phyloP scores from a whole-genome alignment of 495 filamentous ascomycete genomes.

The Aspergillus sparsus region DNA sequence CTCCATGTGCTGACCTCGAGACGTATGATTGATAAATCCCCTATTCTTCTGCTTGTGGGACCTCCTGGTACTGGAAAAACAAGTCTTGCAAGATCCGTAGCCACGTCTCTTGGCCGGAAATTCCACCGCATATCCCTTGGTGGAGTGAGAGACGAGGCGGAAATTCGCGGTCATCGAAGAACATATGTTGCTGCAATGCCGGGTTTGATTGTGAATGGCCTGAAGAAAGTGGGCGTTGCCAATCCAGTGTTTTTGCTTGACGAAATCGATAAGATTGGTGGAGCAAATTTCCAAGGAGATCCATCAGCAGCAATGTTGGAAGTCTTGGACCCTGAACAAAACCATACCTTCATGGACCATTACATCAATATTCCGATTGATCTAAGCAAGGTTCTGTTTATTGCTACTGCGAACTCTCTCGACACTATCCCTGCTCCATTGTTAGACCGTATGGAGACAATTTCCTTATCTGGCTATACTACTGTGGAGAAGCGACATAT shows the following conservation, averaged over 20 bases:
- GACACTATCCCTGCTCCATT: conserved; percentile 94
- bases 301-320: conserved; percentile 99
- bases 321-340: conserved; percentile 97
- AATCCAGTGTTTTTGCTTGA: conserved; percentile 97
- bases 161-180: conserved; percentile 92
- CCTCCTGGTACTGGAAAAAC: conserved; percentile 98
- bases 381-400: conserved; percentile 94
- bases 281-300: conserved; percentile 90
- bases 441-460: conserved; percentile 97
- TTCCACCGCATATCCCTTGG: conserved; percentile 98
- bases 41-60: conserved; percentile 90
- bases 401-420: conserved; percentile 95
- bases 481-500: conserved; percentile 98
- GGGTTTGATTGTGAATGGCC: conserved; percentile 86
- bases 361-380: conserved; percentile 97
- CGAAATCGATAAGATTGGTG: conserved; percentile 97
- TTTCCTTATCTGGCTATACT: conserved; percentile 90
- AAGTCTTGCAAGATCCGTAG: conserved; percentile 89
- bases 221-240: conserved; percentile 94
- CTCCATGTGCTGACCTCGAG: conserved; percentile 70
- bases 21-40: conserved; percentile 88
- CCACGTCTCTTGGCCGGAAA: conserved; percentile 86
- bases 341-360: conserved; percentile 91
- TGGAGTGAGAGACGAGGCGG: conserved; percentile 93
- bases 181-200: conserved; percentile 99